A percentile compares a stretch with the other conserved stretches of the same genome.
These are phyloP conservation scores for Eimeria necatrix DNA, from an alignment of 169 alveolate genomes.

Conservation along the genomic window DNA sequence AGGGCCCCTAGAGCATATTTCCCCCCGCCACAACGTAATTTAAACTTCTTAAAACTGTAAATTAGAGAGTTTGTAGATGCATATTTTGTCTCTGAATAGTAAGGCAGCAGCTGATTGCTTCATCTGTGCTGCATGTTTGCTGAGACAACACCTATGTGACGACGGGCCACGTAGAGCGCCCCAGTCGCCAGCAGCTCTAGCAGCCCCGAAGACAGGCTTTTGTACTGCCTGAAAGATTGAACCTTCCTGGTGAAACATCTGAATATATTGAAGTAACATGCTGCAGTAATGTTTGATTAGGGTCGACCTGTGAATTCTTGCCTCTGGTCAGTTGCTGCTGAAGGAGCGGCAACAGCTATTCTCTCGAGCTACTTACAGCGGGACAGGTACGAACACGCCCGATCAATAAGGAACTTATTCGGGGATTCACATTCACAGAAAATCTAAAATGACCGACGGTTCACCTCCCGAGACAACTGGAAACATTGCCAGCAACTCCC, in stretches of 20 bases:
- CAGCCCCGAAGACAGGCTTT: slow-evolving; percentile 9
- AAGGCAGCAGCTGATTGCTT: too few species aligned
- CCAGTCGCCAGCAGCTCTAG: background rate
- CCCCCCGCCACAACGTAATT: too few species aligned
- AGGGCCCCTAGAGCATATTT: too few species aligned
- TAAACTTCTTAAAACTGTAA: too few species aligned
- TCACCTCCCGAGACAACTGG: background rate
- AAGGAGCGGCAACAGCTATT: background rate
- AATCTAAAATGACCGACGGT: background rate
- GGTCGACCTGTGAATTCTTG: background rate
- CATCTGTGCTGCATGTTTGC: too few species aligned
- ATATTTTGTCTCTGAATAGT: too few species aligned
- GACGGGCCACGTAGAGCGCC: background rate
- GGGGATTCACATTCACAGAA: background rate
- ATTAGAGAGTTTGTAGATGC: too few species aligned
- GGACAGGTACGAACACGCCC: background rate
- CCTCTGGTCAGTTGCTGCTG: background rate
- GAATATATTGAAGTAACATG: too few species aligned
- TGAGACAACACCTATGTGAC: too few species aligned
- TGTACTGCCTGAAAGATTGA: background rate
- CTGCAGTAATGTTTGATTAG: too few species aligned
- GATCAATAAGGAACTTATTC: background rate
- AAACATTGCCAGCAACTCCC: background rate
- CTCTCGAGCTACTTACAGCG: background rate
- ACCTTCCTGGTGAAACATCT: too few species aligned